Evolutionary conservation across 2,329 filamentous ascomycete species (phyloP), one percentile per base, ranked within the genome.

Genomic region (Diaporthe velutina): DNA sequence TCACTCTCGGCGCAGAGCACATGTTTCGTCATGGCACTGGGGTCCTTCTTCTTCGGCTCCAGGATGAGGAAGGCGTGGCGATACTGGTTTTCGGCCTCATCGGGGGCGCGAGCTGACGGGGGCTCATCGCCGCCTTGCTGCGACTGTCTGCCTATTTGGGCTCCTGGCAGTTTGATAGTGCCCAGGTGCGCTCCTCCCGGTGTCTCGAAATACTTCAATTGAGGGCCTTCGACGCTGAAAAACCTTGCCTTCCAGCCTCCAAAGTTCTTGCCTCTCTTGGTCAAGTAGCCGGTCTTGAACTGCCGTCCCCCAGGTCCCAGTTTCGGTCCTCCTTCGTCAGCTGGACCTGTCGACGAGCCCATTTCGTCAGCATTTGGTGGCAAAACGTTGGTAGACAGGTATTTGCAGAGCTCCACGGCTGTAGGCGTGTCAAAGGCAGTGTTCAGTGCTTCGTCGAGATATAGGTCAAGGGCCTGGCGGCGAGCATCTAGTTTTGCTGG

Each of bases 241-340:
- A 91, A 92, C 45, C 91, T 86, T 15, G 95, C 96, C 84, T 99
- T 99, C 97, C 97, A 99, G 66, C 97, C 97, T 70, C 97, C 97
- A 85, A 99, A 99, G 80, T 98, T 98, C 88, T 99, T 99, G 66
- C 97, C 97, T 78, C 94, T 91, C 86, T 99, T 99, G 2, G 97
- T 98, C 67, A 99, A 86, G 83, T 98, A 99, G 12, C 97, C 97
- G 81, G 93, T 96, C 80, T 95, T 95, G 75, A 92, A 88, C 12
- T 93, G 91, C 66, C 92, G 91, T 4, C 92, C 91, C 79, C 93
- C 91, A 8, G 91, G 88, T 0, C 91, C 90, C 4, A 86, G 85
- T 80, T 83, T 88, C 71, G 81, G 79, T n/a, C 79, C 75, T 45
- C 71, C 71, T 42, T 76, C 75, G 28, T 76, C 71, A 28, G 70